These are phyloP conservation scores for Stagonosporopsis rhizophila DNA, from an alignment of 2,329 filamentous ascomycete species.

Conservation along the genomic window DNA sequence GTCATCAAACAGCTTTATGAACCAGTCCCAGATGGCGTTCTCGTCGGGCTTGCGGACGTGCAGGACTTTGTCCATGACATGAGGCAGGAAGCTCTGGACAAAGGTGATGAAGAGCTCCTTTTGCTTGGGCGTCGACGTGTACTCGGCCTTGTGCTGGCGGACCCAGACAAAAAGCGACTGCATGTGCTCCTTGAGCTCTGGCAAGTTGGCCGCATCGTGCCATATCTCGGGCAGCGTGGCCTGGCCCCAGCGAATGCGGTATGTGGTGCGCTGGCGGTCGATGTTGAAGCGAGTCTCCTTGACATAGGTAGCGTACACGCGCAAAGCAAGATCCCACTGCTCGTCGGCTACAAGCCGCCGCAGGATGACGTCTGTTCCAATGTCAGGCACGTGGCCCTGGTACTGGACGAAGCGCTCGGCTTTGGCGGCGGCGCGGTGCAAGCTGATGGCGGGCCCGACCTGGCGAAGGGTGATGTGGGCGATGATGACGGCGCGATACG, in stretches of 20 bases:
- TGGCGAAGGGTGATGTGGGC: constrained; percentile 54
- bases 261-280: constrained; percentile 3
- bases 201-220: constrained; percentile 30
- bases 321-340: constrained; percentile 47
- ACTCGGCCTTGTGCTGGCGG: constrained; percentile 33
- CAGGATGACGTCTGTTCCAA: constrained; percentile 43
- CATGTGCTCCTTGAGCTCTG: constrained; percentile 33
- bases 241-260: constrained; percentile 13
- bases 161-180: constrained; percentile 39
- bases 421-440: constrained; percentile 40
- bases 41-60: constrained; percentile 29
- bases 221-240: constrained; percentile 32
- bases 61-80: constrained; percentile 38
- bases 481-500: constrained; percentile 55
- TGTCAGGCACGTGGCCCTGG: constrained; percentile 14
- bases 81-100: constrained; percentile 35
- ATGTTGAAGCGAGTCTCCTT: constrained; percentile 10
- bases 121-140: constrained; percentile 18
- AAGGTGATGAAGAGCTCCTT: constrained; percentile 26
- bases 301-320: constrained; percentile 30
- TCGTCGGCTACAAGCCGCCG: constrained; percentile 38
- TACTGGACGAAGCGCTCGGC: constrained; percentile 5
- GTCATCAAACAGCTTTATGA: constrained; percentile 34
- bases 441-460: constrained; percentile 45
- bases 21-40: constrained; percentile 35